Base-by-base conservation (phyloP, 768 basidiomycete species). In the Boletus sensibilis region DNA sequence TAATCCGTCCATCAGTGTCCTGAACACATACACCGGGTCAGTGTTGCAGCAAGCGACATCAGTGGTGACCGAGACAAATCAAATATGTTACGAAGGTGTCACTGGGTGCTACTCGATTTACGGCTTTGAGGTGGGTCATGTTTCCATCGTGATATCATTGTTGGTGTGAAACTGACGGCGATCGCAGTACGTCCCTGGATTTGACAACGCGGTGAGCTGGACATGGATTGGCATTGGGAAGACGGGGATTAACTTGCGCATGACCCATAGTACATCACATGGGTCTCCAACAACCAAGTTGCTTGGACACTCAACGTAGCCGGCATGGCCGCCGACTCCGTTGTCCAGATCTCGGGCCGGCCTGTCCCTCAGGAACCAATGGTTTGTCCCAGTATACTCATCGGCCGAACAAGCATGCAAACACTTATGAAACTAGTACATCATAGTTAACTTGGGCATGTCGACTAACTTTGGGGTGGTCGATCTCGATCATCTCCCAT, bases 331-430 rank as follows among this genome's bases (percentile, higher is more conserved):
- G 75, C 87, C 11, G 86, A 95, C 68, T 33, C 76, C 5, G 63
- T 65, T 34, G 82, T 81, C 1, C 65, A 88, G 55, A 87, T 95
- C 35, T 79, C 82, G 16, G 75, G 78, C 27, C 77, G 94, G 34
- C 83, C 88, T 3, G 74, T 96, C 13, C 78, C 94, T 0, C 82
- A 85, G 59, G 94, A 97, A 69, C 94, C 94, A 23, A 90, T 94
- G 91, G 89, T 91, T 60, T 45, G 82, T 61, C 35, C 10, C 31
- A 14, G 27, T 34, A 37, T 39, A 38, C 12, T 29, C 31, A n/a
- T 6, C 27, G 12, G 27, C 23, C 10, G 39, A 47, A 52, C 16
- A 46, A 16, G 21, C 16, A 39, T 7, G 40, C 34, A 48, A 39
- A 47, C 53, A 55, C 33, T 51, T 21, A 27, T 50, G 21, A 48